These are phyloP conservation scores for Hortaea werneckii DNA, from an alignment of 2,329 filamentous ascomycete species.

Conservation along the genomic window DNA sequence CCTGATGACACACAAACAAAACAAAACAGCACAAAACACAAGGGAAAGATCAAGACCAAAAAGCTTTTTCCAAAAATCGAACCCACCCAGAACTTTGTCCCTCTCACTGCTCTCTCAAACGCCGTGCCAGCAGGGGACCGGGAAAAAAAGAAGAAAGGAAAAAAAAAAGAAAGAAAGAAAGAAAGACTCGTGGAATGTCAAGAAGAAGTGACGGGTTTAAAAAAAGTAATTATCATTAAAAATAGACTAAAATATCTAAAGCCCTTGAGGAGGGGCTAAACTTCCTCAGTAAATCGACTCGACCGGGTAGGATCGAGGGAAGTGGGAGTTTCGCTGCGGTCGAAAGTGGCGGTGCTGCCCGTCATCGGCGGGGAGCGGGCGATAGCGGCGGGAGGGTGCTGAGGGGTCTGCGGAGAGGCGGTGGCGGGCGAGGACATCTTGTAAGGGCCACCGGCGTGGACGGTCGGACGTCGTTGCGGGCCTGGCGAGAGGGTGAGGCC, in stretches of 20 bases:
- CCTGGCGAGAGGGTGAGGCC: constrained; percentile 23
- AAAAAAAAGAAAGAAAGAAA: not conserved
- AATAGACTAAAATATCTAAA: not conserved
- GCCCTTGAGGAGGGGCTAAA: constrained; percentile 3
- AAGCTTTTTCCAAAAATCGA: no score
- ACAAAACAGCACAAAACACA: no score
- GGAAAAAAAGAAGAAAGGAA: not conserved
- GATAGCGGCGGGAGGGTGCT: not conserved
- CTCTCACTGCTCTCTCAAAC: no score
- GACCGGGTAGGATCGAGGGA: constrained; percentile 13
- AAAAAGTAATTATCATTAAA: not conserved
- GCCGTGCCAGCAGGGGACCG: not conserved
- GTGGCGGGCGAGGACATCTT: constrained; percentile 9
- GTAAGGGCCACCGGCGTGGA: constrained; percentile 23
- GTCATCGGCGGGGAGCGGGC: constrained; percentile 5
- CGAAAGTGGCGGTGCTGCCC: constrained; percentile 7
- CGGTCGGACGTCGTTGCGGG: constrained; percentile 22
- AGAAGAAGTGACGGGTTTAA: not conserved
- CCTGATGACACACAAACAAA: no score
- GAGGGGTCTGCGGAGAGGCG: not conserved
- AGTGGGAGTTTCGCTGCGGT: constrained; percentile 13
- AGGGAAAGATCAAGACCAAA: no score
- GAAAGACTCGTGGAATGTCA: not conserved
- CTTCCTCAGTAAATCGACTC: constrained; percentile 21
- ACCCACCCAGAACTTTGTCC: no score